Conservation (phyloP, 768 basidiomycete genomes). For the Rhodotorula graminis region DNA sequence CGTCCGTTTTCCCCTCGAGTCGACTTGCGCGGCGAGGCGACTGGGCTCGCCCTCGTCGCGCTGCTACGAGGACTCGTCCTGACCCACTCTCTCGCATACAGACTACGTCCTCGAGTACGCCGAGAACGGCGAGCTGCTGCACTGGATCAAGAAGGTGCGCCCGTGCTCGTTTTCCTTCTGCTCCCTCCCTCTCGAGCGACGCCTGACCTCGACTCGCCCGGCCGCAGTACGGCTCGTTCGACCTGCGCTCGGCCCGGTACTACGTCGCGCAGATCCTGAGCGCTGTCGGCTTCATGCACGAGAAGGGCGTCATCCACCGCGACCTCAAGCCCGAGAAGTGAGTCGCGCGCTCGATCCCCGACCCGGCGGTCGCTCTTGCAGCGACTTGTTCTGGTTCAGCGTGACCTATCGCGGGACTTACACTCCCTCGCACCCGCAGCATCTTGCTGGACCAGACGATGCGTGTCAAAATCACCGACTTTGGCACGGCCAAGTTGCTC, state of each 20-base stretch:
- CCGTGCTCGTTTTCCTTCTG: neutral
- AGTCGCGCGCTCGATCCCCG: neutral
- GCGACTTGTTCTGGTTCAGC: no score
- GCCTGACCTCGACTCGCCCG: neutral
- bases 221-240: constrained; percentile 70
- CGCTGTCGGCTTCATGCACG: constrained; percentile 84
- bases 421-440: constrained; percentile 52
- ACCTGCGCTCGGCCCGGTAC: constrained; percentile 66
- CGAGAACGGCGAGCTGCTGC: constrained; percentile 50
- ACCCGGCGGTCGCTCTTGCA: neutral
- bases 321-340: constrained; percentile 53
- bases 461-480: constrained; percentile 92
- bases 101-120: constrained; percentile 52
- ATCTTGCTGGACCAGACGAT: constrained; percentile 79
- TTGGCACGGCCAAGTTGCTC: constrained; percentile 66
- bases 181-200: neutral
- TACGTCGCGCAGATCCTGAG: constrained; percentile 88
- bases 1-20: no score
- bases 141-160: constrained; percentile 47
- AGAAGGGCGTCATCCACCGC: constrained; percentile 82
- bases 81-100: neutral
- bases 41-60: neutral
- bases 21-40: neutral
- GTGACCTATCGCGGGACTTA: no score
- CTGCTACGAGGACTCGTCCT: neutral